phyloP scores from a whole-genome alignment of 208 protist genomes.

The Leishmania gerbilli region DNA sequence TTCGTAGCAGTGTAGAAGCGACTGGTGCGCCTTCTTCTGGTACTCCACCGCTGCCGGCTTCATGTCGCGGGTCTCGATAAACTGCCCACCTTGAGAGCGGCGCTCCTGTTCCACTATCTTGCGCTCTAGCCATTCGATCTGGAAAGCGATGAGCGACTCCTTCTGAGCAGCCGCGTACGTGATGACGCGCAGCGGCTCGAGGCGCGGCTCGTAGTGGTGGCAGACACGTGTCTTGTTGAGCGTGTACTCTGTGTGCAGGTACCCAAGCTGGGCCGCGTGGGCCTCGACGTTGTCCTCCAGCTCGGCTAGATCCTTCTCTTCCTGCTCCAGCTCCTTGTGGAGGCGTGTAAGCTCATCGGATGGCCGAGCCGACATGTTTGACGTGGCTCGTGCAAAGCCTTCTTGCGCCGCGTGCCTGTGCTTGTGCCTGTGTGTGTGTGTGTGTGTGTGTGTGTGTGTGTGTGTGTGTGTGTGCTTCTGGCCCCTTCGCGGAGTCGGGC shows the following conservation, averaged over 20 bases:
- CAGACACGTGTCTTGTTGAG: conserved; percentile 53
- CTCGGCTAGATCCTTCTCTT: conserved; percentile 43
- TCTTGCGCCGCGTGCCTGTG: background rate
- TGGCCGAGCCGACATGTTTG: conserved; percentile 5
- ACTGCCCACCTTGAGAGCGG: conserved; percentile 33
- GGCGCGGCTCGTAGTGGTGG: conserved; percentile 62
- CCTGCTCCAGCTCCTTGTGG: conserved; percentile 36
- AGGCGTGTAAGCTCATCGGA: conserved; percentile 32
- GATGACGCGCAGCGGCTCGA: conserved; percentile 47
- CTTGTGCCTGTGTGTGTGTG: background rate
- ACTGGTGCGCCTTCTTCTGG: conserved; percentile 34
- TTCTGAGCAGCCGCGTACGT: conserved; percentile 45
- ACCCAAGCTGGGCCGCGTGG: conserved; percentile 58
- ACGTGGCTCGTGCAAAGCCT: background rate
- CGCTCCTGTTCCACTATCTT: conserved; percentile 60
- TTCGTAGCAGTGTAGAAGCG: conserved; percentile 54
- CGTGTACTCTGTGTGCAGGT: conserved; percentile 74
- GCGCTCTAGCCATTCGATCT: conserved; percentile 73
- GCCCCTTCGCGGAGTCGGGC: background rate
- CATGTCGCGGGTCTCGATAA: conserved; percentile 48
- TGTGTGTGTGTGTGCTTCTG: background rate
- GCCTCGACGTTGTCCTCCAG: conserved; percentile 68
- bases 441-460: background rate
- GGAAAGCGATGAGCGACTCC: conserved; percentile 35
- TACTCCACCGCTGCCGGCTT: conserved; percentile 43